These are phyloP conservation scores for Herpetomonas tarakana DNA, from an alignment of 208 protist genomes.

Conservation along the genomic window DNA sequence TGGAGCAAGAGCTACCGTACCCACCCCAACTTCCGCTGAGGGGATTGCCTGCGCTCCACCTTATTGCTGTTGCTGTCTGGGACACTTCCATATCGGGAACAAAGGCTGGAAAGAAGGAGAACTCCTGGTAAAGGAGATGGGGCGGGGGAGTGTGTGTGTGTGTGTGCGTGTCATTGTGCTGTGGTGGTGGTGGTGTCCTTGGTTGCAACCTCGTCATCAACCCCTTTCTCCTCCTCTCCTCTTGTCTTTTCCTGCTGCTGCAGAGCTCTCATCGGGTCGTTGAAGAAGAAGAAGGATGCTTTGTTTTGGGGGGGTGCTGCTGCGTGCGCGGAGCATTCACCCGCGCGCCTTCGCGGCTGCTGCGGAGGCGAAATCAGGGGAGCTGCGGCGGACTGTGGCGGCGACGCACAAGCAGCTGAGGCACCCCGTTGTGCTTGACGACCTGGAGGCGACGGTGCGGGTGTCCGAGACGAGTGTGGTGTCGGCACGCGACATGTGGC, in stretches of 20 bases:
- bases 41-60: background rate
- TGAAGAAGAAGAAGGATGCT: too few species aligned
- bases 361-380: background rate
- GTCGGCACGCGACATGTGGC: conserved; percentile 61
- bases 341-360: too few species aligned
- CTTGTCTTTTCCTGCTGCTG: background rate
- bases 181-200: conserved; percentile 9
- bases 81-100: too few species aligned
- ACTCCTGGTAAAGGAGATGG: too few species aligned
- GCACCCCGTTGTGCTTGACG: conserved; percentile 38
- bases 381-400: background rate
- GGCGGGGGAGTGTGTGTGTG: too few species aligned
- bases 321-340: too few species aligned
- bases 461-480: conserved; percentile 18
- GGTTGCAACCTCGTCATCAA: conserved; percentile 7
- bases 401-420: background rate
- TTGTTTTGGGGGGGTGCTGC: too few species aligned
- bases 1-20: conserved; percentile 71
- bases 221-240: conserved; percentile 5
- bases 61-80: too few species aligned
- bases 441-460: conserved; percentile 28
- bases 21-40: conserved; percentile 69
- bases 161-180: background rate
- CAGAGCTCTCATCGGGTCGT: too few species aligned
- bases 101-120: too few species aligned